Percentiles rank a stretch among this genome's conserved stretches.
Conservation (phyloP, 495 filamentous ascomycete species). For the Corynascus novoguineensis region DNA sequence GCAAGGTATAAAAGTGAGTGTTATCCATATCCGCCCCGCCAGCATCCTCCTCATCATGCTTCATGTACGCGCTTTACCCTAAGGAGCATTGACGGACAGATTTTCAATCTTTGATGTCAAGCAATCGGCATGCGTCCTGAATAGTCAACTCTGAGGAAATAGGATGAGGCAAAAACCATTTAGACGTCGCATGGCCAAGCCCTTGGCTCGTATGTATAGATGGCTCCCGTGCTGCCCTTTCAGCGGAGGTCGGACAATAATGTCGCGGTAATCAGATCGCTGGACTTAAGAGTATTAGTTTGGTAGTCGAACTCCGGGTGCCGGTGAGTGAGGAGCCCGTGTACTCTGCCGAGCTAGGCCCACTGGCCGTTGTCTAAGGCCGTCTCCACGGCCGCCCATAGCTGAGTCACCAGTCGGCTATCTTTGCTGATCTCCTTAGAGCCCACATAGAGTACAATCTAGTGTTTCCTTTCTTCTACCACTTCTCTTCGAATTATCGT, state of each 20-base stretch:
- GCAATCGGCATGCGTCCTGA: no score
- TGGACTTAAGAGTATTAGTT: constrained; percentile 24
- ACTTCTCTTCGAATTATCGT: no score
- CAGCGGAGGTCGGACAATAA: constrained; percentile 14
- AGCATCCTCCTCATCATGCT: no score
- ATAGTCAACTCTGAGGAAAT: background rate
- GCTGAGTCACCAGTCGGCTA: background rate
- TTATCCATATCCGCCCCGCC: no score
- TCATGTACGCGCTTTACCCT: no score
- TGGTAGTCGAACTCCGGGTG: constrained; percentile 19
- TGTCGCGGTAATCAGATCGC: constrained; percentile 14
- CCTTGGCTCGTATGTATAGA: constrained; percentile 7
- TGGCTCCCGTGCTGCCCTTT: constrained; percentile 11
- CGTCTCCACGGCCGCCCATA: constrained; percentile 5
- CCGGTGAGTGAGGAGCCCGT: constrained; percentile 27
- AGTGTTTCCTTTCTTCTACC: no score
- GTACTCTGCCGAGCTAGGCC: constrained; percentile 9
- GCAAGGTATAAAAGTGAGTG: no score
- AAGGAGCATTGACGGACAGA: no score
- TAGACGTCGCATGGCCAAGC: background rate
- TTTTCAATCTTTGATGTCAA: no score
- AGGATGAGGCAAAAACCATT: background rate
- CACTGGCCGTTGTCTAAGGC: constrained; percentile 12
- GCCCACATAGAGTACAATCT: no score
- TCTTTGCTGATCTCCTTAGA: background rate